Evolutionary conservation across 495 filamentous ascomycete species (phyloP), one percentile per base, ranked within the genome.

Genomic region (Penicillium crystallinum): DNA sequence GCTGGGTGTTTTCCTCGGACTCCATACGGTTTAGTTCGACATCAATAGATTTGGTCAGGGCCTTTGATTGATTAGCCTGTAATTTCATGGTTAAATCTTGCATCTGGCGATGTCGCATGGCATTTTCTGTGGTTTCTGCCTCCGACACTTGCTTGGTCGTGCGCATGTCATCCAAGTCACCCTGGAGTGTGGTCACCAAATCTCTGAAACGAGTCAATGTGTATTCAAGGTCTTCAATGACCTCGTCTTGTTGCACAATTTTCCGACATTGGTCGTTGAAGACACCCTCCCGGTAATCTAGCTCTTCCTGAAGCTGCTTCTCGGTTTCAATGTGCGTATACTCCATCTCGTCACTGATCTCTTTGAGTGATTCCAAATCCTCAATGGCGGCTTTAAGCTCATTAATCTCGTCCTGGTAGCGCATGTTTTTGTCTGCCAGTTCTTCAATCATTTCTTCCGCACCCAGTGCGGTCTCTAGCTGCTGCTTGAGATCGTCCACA

Each of bases 41-140:
- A 58, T 97, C 91, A 49, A 97, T 92, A 0, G 90, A 90, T 66
- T 93, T 97, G 58, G 88, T 85, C 65, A 96, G 91, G 2, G 91
- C 84, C 71, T 96, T 97, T 11, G 88, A 79, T 19, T 89, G 90
- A 10, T 91, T 92, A 33, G 85, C 79, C 59, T 95, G 91, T 30
- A 98, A 81, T 60, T 93, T 91, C 81, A 91, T 80, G 68, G 96
- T 97, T 36, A 98, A 78, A 66, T 98, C 91, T 80, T 95, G 85
- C 89, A 97, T 95, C 18, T 90, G 89, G 45, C 90, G 81, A 30
- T 91, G 95, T 27, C 90, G 86, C 51, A 79, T 85, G 34, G 81
- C 87, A 18, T 97, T 79, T 55, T 97, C 87, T 58, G 90, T 89
- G 6, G 91, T 87, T 63, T 97, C 92, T 4, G 86, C 85, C 62